These are phyloP conservation scores for Pythium pyrilobum DNA, from an alignment of 352 stramenopile species.

Conservation along the genomic window DNA sequence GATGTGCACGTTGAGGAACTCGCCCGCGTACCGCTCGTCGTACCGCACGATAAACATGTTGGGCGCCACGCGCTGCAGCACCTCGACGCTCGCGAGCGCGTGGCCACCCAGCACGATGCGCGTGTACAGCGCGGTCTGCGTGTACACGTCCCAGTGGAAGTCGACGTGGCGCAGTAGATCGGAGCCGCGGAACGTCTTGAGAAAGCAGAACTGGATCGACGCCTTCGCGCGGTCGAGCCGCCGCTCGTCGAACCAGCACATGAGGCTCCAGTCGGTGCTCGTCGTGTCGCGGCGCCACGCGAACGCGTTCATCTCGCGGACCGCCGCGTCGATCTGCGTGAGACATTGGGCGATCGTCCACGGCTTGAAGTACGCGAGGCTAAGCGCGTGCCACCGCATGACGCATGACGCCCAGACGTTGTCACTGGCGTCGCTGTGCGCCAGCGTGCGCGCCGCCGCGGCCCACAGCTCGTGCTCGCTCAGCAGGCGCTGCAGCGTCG, in stretches of 20 bases:
- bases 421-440: background rate
- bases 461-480: slow-evolving; percentile 4
- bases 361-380: background rate
- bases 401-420: background rate
- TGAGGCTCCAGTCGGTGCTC: slow-evolving; percentile 4
- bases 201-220: slow-evolving; percentile 9
- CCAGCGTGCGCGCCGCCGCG: background rate
- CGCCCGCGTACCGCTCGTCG: slow-evolving; percentile 4
- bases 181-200: slow-evolving; percentile 6
- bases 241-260: slow-evolving; percentile 11
- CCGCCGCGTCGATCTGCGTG: background rate
- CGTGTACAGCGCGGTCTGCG: background rate
- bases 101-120: background rate
- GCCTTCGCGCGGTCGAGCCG: background rate
- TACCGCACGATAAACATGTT: slow-evolving; percentile 5
- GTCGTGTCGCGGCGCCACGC: slow-evolving; percentile 1
- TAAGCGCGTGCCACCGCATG: background rate
- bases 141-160: slow-evolving; percentile 12
- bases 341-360: background rate
- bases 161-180: slow-evolving; percentile 5
- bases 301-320: slow-evolving; percentile 6
- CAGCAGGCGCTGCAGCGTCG: background rate
- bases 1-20: slow-evolving; percentile 4
- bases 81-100: background rate
- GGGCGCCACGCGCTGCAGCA: slow-evolving; percentile 1